These are phyloP conservation scores for Cordyceps militaris DNA, from an alignment of 2,329 filamentous ascomycete genomes.

Conservation along the genomic window DNA sequence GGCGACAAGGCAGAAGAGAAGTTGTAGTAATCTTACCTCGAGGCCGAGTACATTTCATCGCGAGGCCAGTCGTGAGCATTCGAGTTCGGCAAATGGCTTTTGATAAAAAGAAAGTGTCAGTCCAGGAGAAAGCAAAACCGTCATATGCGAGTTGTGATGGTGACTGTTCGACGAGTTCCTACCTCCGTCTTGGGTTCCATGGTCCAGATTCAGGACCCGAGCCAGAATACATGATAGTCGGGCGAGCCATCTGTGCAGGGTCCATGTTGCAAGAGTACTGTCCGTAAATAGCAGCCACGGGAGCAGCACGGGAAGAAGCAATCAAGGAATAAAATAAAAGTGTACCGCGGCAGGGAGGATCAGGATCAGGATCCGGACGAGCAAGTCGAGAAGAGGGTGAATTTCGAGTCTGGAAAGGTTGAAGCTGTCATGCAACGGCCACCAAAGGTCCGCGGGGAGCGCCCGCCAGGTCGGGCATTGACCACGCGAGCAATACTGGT, in stretches of 20 bases:
- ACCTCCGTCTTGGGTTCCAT: conserved; percentile 14
- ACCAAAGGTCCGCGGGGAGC: conserved; percentile 9
- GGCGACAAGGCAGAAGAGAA: background rate
- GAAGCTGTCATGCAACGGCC: conserved; percentile 2
- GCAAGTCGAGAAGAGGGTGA: background rate
- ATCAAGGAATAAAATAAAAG: background rate
- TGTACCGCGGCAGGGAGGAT: background rate
- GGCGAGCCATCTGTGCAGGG: conserved; percentile 12
- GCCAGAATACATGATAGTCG: conserved; percentile 11
- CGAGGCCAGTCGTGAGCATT: conserved; percentile 10
- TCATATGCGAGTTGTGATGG: background rate
- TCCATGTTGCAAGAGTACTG: conserved; percentile 6
- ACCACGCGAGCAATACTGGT: conserved; percentile 1
- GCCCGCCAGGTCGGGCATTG: conserved; percentile 9
- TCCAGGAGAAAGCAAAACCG: background rate
- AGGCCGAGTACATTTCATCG: conserved; percentile 12
- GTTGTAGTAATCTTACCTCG: conserved; percentile 9
- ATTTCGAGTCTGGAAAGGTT: background rate
- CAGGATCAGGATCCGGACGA: background rate
- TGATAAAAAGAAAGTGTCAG: background rate
- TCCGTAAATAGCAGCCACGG: background rate
- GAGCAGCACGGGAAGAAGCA: conserved; percentile 1
- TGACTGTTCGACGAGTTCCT: conserved; percentile 2
- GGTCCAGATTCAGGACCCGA: conserved; percentile 9
- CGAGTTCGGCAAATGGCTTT: conserved; percentile 3